phyloP scores from a whole-genome alignment of 129 eudicot species.

The Dittrichia graveolens region DNA sequence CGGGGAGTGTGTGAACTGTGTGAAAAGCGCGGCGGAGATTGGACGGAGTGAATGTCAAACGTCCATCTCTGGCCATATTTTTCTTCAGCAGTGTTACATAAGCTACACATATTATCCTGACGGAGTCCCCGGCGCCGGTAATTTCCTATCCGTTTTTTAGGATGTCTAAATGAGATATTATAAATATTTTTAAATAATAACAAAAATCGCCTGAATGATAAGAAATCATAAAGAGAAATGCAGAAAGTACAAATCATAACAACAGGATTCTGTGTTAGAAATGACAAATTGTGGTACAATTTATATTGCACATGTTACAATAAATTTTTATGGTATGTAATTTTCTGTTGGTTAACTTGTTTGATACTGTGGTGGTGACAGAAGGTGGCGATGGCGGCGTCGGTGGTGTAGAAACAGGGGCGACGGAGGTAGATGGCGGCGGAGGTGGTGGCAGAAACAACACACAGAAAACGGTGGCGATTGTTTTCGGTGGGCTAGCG shows the following conservation, averaged over 20 bases:
- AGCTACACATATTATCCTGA: conserved; percentile 74
- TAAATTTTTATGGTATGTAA: neutral
- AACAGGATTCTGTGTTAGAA: conserved; percentile 4
- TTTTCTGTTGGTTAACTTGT: neutral
- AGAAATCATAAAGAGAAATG: conserved; percentile 9
- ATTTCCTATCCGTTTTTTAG: neutral
- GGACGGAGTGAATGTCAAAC: conserved; percentile 53
- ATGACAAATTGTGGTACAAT: conserved; percentile 27
- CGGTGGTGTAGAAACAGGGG: conserved; percentile 34
- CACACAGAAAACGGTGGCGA: conserved; percentile 77
- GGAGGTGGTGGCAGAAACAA: conserved; percentile 40
- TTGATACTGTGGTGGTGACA: conserved; percentile 29
- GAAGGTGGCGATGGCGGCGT: neutral
- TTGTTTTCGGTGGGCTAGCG: conserved; percentile 78
- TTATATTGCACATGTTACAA: neutral
- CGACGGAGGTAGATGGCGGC: conserved; percentile 32
- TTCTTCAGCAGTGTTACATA: conserved; percentile 64
- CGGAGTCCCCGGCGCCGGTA: conserved; percentile 64
- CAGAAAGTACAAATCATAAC: neutral
- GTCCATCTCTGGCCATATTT: conserved; percentile 59
- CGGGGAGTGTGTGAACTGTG: conserved; percentile 80
- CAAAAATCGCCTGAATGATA: conserved; percentile 31
- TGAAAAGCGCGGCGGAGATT: conserved; percentile 59
- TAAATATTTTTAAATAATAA: neutral
- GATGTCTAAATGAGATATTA: neutral